Evolutionary conservation across 768 basidiomycete species (phyloP).

Genomic region (Boletus sensibilis): DNA sequence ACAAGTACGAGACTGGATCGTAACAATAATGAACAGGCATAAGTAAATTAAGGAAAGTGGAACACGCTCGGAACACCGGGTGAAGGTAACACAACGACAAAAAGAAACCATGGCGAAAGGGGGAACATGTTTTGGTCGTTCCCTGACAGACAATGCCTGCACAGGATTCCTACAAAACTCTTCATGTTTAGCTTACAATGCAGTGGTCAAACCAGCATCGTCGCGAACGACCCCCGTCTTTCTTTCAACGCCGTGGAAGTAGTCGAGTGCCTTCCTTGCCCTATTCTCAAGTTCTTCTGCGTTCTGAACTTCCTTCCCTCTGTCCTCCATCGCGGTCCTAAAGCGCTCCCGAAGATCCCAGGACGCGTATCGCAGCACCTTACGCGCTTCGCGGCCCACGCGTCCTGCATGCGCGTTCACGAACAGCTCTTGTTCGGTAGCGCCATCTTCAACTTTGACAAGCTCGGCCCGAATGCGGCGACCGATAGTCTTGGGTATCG

Average conservation of each 20-base stretch:
- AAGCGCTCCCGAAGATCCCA: constrained; percentile 90
- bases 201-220: constrained; percentile 21
- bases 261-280: constrained; percentile 67
- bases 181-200: constrained; percentile 3
- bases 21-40: constrained; percentile 11
- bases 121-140: not conserved
- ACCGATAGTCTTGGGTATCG: constrained; percentile 89
- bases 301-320: constrained; percentile 68
- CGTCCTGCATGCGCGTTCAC: constrained; percentile 67
- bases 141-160: not conserved
- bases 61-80: not conserved
- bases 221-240: constrained; percentile 43
- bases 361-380: constrained; percentile 85
- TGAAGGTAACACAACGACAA: constrained; percentile 5
- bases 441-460: constrained; percentile 41
- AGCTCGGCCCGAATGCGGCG: constrained; percentile 74
- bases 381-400: constrained; percentile 82
- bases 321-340: constrained; percentile 75
- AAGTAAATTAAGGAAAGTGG: constrained; percentile 14
- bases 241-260: constrained; percentile 55
- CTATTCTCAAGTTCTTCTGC: constrained; percentile 75
- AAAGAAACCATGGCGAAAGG: not conserved
- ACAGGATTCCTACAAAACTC: constrained; percentile 1
- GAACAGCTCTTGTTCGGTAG: constrained; percentile 55
- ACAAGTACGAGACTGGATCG: constrained; percentile 4